Evolutionary conservation across 2,329 filamentous ascomycete species (phyloP).

Genomic region (Penicillium griseofulvum): DNA sequence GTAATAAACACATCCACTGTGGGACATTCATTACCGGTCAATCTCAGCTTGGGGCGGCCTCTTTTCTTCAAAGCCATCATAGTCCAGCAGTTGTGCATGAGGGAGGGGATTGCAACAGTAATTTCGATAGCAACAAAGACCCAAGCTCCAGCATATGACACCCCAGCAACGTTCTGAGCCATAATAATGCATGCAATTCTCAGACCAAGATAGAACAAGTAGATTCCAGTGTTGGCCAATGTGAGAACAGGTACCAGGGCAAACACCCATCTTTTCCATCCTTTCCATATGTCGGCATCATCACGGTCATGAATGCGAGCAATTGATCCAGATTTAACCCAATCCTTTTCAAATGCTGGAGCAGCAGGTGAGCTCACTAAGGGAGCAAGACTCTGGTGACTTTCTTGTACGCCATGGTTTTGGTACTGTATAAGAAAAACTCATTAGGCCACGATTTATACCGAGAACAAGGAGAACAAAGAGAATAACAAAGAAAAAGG

Average conservation of each 20-base stretch:
- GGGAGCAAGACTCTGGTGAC: slow-evolving; percentile 34
- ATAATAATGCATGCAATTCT: slow-evolving; percentile 54
- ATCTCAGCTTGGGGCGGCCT: slow-evolving; percentile 52
- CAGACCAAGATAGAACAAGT: slow-evolving; percentile 49
- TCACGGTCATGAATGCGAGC: slow-evolving; percentile 37
- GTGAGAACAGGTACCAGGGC: slow-evolving; percentile 35
- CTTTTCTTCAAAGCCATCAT: slow-evolving; percentile 58
- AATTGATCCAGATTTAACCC: slow-evolving; percentile 39
- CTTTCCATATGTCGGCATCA: slow-evolving; percentile 38
- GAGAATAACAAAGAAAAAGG: too few relatives aligned
- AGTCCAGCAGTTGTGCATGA: slow-evolving; percentile 59
- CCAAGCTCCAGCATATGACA: slow-evolving; percentile 54
- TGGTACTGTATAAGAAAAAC: slow-evolving; percentile 15
- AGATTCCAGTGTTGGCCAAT: slow-evolving; percentile 35
- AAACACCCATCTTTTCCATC: slow-evolving; percentile 39
- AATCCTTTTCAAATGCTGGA: slow-evolving; percentile 34
- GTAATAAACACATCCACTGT: slow-evolving; percentile 46
- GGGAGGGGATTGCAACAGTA: slow-evolving; percentile 52
- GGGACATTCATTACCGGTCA: slow-evolving; percentile 39
- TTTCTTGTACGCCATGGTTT: slow-evolving; percentile 27
- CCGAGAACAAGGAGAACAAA: neutral
- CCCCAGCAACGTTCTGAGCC: slow-evolving; percentile 46
- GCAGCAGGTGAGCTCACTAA: slow-evolving; percentile 32
- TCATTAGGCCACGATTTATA: slow-evolving; percentile 1
- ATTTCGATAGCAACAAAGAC: slow-evolving; percentile 57